Base-by-base conservation (phyloP, 2,329 filamentous ascomycete genomes). In the Tolypocladium cylindrosporum region DNA sequence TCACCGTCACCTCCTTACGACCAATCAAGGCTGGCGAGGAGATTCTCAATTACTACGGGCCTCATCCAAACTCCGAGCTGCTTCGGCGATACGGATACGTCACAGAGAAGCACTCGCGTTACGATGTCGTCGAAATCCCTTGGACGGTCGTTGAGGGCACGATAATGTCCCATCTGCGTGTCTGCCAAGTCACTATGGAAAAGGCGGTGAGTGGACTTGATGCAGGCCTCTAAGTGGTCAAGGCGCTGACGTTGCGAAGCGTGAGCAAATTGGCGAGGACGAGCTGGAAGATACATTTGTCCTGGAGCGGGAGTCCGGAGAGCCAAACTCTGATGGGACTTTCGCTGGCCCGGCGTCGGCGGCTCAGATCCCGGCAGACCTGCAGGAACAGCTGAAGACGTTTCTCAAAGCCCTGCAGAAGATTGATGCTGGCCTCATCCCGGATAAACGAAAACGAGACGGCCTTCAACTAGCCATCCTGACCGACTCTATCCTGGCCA, bases 1-100 rank as follows among this genome's bases (percentile, higher is more conserved):
- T 96, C 10, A 85, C 86, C 3, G 93, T 94, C 71, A 88, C 85
- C 31, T 79, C 88, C 0, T 77, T 92, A 59, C 83, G 85, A 50
- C 74, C 81, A 1, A 91, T 96, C 65, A 74, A 72, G 31, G 80
- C 82, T 0, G 89, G 89, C 7, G 83, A 90, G 58, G 89, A 96
- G 70, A 83, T 96, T 21, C 83, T 92, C 68, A 96, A 96, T 69
- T 92, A 96, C 73, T 96, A 96, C 64, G 92, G 92, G 0, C 86
- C 91, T 7, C 82, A 95, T 3, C 88, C 91, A 11, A 88, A 89
- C 59, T 88, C 89, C 1, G 91, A 97, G 67, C 77, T 96, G 9
- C 79, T 96, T 13, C 80, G 92, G 41, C 81, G 91, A 16, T 96
- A 96, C 65, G 92, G 92, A 21, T 96, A 96, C 66, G 84, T 91